Percentiles rank a stretch among this genome's conserved stretches.
phyloP scores from a whole-genome alignment of 2,329 filamentous ascomycete species.

The Hypoxylon sp. region DNA sequence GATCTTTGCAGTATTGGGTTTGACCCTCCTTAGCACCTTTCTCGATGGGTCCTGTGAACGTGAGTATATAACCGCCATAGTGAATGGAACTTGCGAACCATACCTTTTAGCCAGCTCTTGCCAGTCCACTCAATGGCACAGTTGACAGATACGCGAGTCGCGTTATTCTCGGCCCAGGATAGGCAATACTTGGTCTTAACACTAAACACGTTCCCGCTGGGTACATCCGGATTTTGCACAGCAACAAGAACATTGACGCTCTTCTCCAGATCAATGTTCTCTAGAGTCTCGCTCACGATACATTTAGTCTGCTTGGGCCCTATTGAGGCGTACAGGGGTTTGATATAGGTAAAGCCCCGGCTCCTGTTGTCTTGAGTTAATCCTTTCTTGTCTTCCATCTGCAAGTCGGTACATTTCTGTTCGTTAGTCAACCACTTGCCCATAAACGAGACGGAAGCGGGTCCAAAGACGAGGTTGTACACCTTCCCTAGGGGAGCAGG shows the following conservation, averaged over 20 bases:
- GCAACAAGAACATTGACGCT: conserved; percentile 84
- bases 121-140: conserved; percentile 96
- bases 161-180: conserved; percentile 89
- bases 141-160: conserved; percentile 87
- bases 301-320: conserved; percentile 97
- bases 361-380: conserved; percentile 81
- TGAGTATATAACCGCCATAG: conserved; percentile 51
- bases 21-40: conserved; percentile 96
- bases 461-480: conserved; percentile 89
- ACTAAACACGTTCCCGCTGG: conserved; percentile 90
- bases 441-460: conserved; percentile 84
- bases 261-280: conserved; percentile 88
- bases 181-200: conserved; percentile 96
- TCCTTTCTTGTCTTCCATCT: conserved; percentile 87
- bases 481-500: conserved; percentile 92
- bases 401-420: conserved; percentile 90
- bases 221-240: conserved; percentile 94
- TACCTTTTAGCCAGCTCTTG: conserved; percentile 98
- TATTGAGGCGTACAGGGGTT: conserved; percentile 85
- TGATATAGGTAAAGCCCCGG: conserved; percentile 88
- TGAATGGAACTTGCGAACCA: conserved; percentile 46
- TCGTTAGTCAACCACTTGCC: conserved; percentile 87
- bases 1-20: conserved; percentile 82
- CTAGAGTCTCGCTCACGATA: conserved; percentile 87
- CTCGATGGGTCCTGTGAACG: conserved; percentile 84